Base-by-base conservation (phyloP, 129 eudicot species). In the Pittosporum tobira region DNA sequence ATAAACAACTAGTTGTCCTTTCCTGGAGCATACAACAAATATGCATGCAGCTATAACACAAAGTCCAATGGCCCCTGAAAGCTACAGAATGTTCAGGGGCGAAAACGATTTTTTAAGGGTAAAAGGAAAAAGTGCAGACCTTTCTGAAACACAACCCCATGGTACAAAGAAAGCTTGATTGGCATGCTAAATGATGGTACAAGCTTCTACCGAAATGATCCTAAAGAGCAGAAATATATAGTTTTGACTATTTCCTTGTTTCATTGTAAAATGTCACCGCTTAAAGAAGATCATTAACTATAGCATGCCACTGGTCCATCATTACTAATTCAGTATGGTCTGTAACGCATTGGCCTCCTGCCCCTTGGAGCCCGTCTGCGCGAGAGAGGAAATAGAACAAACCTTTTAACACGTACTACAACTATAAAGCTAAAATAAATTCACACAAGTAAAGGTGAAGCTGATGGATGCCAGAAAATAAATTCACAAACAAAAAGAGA, bases 281-380 rank as follows among this genome's bases (percentile, higher is more conserved):
- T 26, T 14, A 26, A 53, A n/a, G 5, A 7, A 15, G 2, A 15
- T 7, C 6, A 15, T 52, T 34, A 21, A 26, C 59, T 40, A 53
- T 53, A 53, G 27, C 27, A 53, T n/a, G 59, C 9, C 59, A n/a
- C 40, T 6, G 40, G 59, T 28, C 38, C 40, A 28, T 12, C 7
- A 53, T 11, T 11, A 27, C 20, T n/a, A 26, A 6, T 31, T 79
- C 48, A 63, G 62, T 71, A 75, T 19, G 83, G 83, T 56, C 66
- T 69, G 79, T 73, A 78, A 67, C 76, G 69, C 83, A 73, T 69
- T 2, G 84, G 79, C 62, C 79, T 60, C 73, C 84, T 78, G 51
- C 56, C 71, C 70, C 84, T 73, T 20, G 79, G 84, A 64, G 69
- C 37, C 73, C 79, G 74, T 66, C 83, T 73, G 79, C 66, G 68